Percentiles rank a stretch among this genome's conserved stretches.
Conservation (phyloP, 257 asterid species). For the Paulownia fortunei region DNA sequence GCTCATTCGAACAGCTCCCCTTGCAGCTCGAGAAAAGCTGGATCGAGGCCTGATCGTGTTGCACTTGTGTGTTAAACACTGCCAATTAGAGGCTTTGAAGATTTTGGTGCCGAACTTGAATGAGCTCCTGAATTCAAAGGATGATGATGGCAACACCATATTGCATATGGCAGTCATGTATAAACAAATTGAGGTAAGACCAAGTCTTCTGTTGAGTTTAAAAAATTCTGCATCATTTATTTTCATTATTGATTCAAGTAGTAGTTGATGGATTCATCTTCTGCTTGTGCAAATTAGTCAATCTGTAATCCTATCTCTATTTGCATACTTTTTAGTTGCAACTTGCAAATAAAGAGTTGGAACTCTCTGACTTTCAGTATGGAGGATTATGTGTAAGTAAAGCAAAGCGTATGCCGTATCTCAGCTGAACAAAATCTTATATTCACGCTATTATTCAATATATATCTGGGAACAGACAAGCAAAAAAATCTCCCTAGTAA, state of each 20-base stretch:
- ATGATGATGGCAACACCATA: constrained; percentile 51
- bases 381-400: too few relatives aligned
- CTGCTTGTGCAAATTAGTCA: neutral
- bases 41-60: constrained; percentile 38
- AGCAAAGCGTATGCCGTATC: too few relatives aligned
- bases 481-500: too few relatives aligned
- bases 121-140: constrained; percentile 30
- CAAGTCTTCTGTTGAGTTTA: neutral
- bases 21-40: constrained; percentile 46
- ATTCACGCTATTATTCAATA: too few relatives aligned
- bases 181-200: constrained; percentile 47
- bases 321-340: neutral
- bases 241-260: neutral
- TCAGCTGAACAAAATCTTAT: too few relatives aligned
- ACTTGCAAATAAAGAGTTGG: neutral
- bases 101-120: constrained; percentile 25
- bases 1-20: constrained; percentile 29
- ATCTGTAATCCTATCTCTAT: neutral
- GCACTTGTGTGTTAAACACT: constrained; percentile 53
- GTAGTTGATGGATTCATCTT: neutral
- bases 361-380: too few relatives aligned
- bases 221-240: neutral
- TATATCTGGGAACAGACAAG: too few relatives aligned
- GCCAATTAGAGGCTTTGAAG: constrained; percentile 43
- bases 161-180: constrained; percentile 43